A percentile compares a stretch with the other conserved stretches of the same genome.
These are phyloP conservation scores for Ambrosiella cleistominuta DNA, from an alignment of 2,329 filamentous ascomycete species.

Conservation along the genomic window DNA sequence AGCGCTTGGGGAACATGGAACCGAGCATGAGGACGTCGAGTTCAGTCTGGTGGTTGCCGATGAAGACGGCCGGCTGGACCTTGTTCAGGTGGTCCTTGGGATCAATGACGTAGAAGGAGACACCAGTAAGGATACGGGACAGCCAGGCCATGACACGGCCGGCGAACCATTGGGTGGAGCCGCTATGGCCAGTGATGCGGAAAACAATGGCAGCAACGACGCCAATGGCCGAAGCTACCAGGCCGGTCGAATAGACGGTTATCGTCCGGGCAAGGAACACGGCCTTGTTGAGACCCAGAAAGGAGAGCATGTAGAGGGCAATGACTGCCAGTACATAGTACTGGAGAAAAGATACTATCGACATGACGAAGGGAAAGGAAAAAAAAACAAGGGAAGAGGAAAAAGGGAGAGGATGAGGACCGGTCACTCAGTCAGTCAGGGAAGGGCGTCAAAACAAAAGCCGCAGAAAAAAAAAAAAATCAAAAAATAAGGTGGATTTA, in stretches of 20 bases:
- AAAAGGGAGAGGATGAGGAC: not conserved
- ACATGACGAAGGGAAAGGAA: constrained; percentile 21
- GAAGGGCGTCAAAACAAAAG: not conserved
- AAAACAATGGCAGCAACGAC: constrained; percentile 56
- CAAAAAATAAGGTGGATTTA: not conserved
- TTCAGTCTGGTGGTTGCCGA: constrained; percentile 93
- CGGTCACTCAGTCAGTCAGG: not conserved
- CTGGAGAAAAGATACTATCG: constrained; percentile 22
- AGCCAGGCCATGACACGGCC: constrained; percentile 62
- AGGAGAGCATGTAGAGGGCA: constrained; percentile 44
- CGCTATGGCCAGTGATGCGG: constrained; percentile 51
- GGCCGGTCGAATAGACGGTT: constrained; percentile 45
- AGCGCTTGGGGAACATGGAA: constrained; percentile 75
- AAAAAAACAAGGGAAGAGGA: not conserved
- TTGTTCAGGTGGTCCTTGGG: constrained; percentile 42
- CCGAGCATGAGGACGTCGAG: constrained; percentile 88
- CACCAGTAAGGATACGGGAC: constrained; percentile 59
- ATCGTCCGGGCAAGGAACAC: constrained; percentile 54
- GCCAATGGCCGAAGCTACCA: constrained; percentile 51
- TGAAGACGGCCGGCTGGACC: constrained; percentile 67
- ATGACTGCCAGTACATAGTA: constrained; percentile 34
- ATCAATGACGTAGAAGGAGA: constrained; percentile 61
- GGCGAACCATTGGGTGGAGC: constrained; percentile 70
- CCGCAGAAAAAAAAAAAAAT: not conserved
- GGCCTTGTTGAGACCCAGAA: constrained; percentile 34